These are phyloP conservation scores for Haematococcus lacustris DNA, from an alignment of 139 green algal species.

Conservation along the genomic window DNA sequence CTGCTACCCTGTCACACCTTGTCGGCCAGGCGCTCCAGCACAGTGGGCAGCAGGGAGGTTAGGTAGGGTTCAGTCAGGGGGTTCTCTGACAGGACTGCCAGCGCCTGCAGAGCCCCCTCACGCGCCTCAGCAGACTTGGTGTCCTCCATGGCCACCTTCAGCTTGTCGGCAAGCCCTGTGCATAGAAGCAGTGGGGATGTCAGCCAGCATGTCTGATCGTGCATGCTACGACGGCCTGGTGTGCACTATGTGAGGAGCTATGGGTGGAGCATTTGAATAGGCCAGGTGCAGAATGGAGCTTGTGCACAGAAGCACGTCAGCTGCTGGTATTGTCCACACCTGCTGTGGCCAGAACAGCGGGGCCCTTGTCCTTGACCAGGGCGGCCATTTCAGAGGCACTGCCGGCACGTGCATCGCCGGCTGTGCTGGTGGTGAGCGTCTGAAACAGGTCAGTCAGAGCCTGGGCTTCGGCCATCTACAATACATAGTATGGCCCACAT, in stretches of 20 bases:
- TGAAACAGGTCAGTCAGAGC: conserved; percentile 13
- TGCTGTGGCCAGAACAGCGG: background rate
- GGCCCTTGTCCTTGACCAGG: conserved; percentile 7
- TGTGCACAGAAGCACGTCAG: background rate
- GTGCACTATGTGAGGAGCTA: background rate
- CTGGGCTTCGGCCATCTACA: conserved; percentile 9
- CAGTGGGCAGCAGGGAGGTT: conserved; percentile 39
- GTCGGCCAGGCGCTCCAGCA: conserved; percentile 57
- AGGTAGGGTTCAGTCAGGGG: conserved; percentile 56
- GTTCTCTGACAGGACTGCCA: conserved; percentile 32
- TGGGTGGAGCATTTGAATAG: background rate
- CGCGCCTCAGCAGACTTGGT: conserved; percentile 10
- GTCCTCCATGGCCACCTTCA: conserved; percentile 10
- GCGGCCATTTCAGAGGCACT: background rate
- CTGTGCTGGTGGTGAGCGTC: conserved; percentile 6
- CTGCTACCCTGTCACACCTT: too few relatives aligned
- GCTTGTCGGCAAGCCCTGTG: conserved; percentile 9
- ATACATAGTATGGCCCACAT: too few relatives aligned
- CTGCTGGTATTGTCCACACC: background rate
- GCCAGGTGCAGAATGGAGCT: background rate
- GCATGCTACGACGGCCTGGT: background rate
- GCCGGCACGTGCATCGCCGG: conserved; percentile 2
- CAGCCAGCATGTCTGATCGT: background rate
- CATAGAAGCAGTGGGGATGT: background rate
- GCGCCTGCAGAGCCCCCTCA: conserved; percentile 35